Evolutionary conservation across 768 basidiomycete species (phyloP), one percentile per base, ranked within the genome.

Genomic region (Glaciozyma martinii): DNA sequence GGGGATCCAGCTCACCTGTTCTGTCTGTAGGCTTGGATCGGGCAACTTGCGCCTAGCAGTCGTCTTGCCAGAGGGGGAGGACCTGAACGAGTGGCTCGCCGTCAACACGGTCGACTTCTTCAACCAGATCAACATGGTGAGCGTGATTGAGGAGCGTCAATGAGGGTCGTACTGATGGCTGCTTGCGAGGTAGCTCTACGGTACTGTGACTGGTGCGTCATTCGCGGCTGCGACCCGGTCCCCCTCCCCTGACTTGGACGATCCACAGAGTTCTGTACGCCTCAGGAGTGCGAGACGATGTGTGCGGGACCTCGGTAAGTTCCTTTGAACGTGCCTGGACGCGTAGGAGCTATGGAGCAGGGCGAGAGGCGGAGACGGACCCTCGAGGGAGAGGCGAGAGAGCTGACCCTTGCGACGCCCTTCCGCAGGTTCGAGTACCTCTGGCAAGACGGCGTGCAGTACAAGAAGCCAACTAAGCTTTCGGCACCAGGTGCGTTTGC

Each of bases 41-140:
- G 95, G 95, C 10, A 98, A 98, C 78, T 79, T 99, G 66, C 81
- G 93, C 63, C 80, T 88, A 54, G 93, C 95, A 0, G 95, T 99
- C 27, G 85, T 87, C 67, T 81, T 98, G 25, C 95, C 95, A 0
- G 95, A 97, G 71, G 95, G 95, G 46, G 95, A 99, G 77, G 95
- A 99, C 76, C 77, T 85, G 72, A 94, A 93, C 71, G 95, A 99
- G 77, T 99, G 95, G 95, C 85, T 99, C n/a, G 95, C 95, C 18
- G 94, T 99, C 12, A 94, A 99, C 75, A 90, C 91, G 37, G 94
- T 98, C 66, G 95, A 99, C 77, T 99, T 99, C 79, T 99, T 98
- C 82, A 99, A 98, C 75, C 95, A 99, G 75, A 78, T 99, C 70
- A 99, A 99, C 76, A 99, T 99, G 95, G 80, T 56, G 21, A 21